Percentiles rank a stretch among this genome's conserved stretches.
These are phyloP conservation scores for Dipteronia dyeriana DNA, from an alignment of 345 rosid genomes.

Conservation along the genomic window DNA sequence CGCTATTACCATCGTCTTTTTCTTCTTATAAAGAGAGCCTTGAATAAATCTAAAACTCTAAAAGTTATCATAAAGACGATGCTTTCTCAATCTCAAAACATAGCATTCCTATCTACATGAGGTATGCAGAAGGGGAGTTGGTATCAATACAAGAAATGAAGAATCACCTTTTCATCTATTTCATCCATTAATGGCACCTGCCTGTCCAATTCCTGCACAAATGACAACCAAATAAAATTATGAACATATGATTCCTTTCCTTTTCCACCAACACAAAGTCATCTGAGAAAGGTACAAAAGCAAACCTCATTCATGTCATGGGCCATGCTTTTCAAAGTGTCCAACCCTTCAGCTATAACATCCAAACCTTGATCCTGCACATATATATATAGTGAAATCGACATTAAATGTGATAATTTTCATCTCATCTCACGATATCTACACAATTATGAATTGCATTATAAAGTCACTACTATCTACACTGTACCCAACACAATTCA, in stretches of 20 bases:
- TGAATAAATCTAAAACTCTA: not conserved
- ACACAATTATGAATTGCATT: not conserved
- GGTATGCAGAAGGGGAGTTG: not conserved
- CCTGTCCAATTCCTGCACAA: constrained; percentile 64
- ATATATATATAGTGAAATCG: not conserved
- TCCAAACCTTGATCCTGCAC: constrained; percentile 69
- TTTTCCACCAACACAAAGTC: constrained; percentile 2
- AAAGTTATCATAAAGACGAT: not conserved
- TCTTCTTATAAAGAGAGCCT: not conserved
- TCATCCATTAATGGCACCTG: constrained; percentile 73
- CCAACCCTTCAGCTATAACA: constrained; percentile 69
- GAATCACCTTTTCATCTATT: constrained; percentile 66
- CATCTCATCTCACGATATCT: not conserved
- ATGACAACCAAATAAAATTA: not conserved
- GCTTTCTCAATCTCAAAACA: not conserved
- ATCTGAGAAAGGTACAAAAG: not conserved
- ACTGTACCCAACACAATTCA: not conserved
- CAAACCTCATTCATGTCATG: constrained; percentile 67
- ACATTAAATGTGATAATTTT: constrained; percentile 1
- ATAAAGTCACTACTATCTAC: not conserved
- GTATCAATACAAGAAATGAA: not conserved
- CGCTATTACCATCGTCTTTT: not conserved
- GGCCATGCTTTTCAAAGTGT: constrained; percentile 68
- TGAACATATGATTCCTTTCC: constrained; percentile 1
- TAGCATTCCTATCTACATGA: not conserved